These are phyloP conservation scores for Colletotrichum eremochloae DNA, from an alignment of 2,329 filamentous ascomycete genomes.

Conservation along the genomic window DNA sequence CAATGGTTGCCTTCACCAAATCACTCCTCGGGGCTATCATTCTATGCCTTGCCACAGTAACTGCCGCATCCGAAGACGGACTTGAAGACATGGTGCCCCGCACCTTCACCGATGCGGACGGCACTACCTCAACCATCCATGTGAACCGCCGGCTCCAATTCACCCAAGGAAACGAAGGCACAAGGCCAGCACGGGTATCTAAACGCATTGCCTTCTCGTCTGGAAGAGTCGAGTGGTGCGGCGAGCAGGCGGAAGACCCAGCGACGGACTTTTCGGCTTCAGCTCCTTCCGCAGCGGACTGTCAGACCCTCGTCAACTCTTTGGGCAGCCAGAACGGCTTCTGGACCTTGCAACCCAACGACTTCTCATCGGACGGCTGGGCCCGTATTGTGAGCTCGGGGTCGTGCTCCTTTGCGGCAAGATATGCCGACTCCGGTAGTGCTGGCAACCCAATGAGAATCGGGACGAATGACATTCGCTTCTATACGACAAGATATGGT, in stretches of 20 bases:
- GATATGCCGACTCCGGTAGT: conserved; percentile 20
- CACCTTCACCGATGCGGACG: background rate
- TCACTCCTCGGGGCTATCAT: background rate
- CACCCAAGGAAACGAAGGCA: conserved; percentile 18
- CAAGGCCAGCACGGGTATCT: conserved; percentile 16
- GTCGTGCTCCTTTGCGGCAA: conserved; percentile 39
- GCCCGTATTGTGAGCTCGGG: conserved; percentile 30
- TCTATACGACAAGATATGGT: conserved; percentile 32
- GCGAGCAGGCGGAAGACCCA: conserved; percentile 31
- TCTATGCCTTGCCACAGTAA: background rate
- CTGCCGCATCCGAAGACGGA: background rate
- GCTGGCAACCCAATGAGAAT: conserved; percentile 22
- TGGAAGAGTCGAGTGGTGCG: conserved; percentile 41
- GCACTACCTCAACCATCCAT: conserved; percentile 2
- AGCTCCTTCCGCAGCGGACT: conserved; percentile 38
- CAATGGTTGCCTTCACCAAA: conserved; percentile 8
- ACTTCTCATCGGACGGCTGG: conserved; percentile 36
- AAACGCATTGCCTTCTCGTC: conserved; percentile 33
- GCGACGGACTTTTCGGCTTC: conserved; percentile 30
- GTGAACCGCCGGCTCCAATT: conserved; percentile 23
- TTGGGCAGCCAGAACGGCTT: conserved; percentile 25
- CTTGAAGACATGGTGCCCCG: conserved; percentile 5
- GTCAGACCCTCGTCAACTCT: conserved; percentile 16
- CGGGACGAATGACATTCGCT: conserved; percentile 42
- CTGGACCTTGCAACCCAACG: conserved; percentile 33